Evolutionary conservation across 805 yeast genomes (phyloP).

Genomic region (Myxozyma vanderwaltii): DNA sequence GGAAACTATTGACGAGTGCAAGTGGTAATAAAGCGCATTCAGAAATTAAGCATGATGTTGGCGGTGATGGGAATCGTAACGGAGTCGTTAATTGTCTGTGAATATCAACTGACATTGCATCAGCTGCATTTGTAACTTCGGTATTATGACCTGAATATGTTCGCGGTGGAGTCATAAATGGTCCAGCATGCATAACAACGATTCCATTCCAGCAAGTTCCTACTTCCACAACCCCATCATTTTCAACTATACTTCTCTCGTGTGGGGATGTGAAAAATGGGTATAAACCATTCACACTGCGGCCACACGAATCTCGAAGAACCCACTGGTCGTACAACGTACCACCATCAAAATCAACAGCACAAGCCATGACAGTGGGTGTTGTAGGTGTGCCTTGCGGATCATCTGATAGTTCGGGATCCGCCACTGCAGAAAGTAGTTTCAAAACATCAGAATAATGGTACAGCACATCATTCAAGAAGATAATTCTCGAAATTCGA

Average conservation of each 20-base stretch:
- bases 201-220: slow-evolving; percentile 32
- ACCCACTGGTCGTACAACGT: slow-evolving; percentile 31
- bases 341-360: slow-evolving; percentile 23
- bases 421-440: slow-evolving; percentile 10
- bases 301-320: slow-evolving; percentile 22
- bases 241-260: slow-evolving; percentile 6
- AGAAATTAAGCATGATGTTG: slow-evolving; percentile 15
- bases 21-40: slow-evolving; percentile 27
- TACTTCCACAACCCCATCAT: slow-evolving; percentile 18
- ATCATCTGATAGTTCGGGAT: neutral
- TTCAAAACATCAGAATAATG: slow-evolving; percentile 23
- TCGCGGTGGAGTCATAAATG: slow-evolving; percentile 24
- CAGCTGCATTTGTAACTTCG: neutral
- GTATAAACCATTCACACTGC: slow-evolving; percentile 18
- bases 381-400: neutral
- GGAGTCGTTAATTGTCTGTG: neutral
- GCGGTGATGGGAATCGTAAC: slow-evolving; percentile 25
- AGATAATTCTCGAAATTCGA: slow-evolving; percentile 13
- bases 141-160: neutral
- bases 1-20: slow-evolving; percentile 14
- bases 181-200: slow-evolving; percentile 25
- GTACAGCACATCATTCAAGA: slow-evolving; percentile 27
- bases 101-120: neutral
- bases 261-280: slow-evolving; percentile 11
- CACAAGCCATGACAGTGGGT: slow-evolving; percentile 28